A percentile compares a stretch with the other conserved stretches of the same genome.
phyloP scores from a whole-genome alignment of 306 rosid genomes.

The Benincasa hispida region DNA sequence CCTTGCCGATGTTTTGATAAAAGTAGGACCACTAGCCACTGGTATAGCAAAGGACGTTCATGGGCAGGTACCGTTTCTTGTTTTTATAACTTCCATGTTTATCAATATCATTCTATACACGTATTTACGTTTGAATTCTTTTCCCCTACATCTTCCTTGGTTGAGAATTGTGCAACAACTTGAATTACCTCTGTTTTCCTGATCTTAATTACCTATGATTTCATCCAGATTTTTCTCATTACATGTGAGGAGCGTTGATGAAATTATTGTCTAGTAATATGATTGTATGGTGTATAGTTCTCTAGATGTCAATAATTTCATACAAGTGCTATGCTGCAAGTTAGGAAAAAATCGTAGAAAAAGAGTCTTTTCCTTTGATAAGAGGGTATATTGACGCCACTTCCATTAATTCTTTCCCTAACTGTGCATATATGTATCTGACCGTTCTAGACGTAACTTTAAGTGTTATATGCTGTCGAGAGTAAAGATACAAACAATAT shows the following conservation, averaged over 20 bases:
- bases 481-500: not conserved
- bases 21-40: slow-evolving; percentile 76
- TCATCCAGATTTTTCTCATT: not conserved
- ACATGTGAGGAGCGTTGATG: not conserved
- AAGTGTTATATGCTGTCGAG: not conserved
- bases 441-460: not conserved
- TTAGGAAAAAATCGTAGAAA: not conserved
- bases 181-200: not conserved
- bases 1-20: slow-evolving; percentile 68
- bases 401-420: not conserved
- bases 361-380: not conserved
- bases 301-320: not conserved
- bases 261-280: not conserved
- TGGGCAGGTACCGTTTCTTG: slow-evolving; percentile 63
- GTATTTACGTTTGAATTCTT: not conserved
- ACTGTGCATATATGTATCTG: not conserved
- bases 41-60: slow-evolving; percentile 95
- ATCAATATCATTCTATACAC: not conserved
- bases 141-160: not conserved
- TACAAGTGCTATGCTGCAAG: not conserved
- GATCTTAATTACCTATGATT: not conserved
- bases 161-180: not conserved
- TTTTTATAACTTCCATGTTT: not conserved
- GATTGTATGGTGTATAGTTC: not conserved
- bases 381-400: not conserved